Base-by-base conservation (phyloP, 75 land plant genomes). In the Cryptomeria japonica region DNA sequence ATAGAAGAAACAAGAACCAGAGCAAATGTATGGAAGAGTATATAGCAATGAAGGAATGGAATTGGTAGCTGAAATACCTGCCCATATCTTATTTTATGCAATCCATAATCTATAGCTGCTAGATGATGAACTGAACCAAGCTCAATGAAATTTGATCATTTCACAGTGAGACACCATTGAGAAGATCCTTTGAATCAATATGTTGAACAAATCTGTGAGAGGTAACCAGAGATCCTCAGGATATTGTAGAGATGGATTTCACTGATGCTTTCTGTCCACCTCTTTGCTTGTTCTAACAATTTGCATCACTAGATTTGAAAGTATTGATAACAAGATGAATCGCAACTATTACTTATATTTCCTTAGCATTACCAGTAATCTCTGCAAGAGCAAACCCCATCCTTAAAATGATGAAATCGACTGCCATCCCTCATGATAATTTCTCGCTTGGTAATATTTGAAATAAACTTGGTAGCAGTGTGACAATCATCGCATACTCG, bases 321-420 rank as follows among this genome's bases (percentile, higher is more conserved):
- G n/a, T 64, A 64, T 25, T 25, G 70, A 22, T 25, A 64, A 64
- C 5, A 9, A 5, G n/a, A 64, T 64, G n/a, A 7, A 25, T 28
- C 28, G 2, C 1, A 25, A 22, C n/a, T 64, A 31, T 64, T 64
- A 7, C n/a, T 64, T 28, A 64, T 64, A 64, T 64, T 64, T 28
- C 70, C n/a, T 64, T 25, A 7, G 70, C 8, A 75, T 75, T 34
- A 75, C 77, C 77, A 75, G 16, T 32, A 75, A 75, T 75, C 77
- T 75, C 77, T 34, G 32, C 77, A 75, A 12, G 77, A 75, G 14
- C 77, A 75, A 75, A 75, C 37, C 13, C 77, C 77, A 34, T 12
- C 37, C 16, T 75, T 75, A 34, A 75, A 75, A 75, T 75, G 77
- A 75, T 75, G 77, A 75, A 75, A 75, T 13, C 77, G 77, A 31